A percentile compares a stretch with the other conserved stretches of the same genome.
Evolutionary conservation across 805 yeast genomes (phyloP).

Genomic region (Barnettozyma salicaria): DNA sequence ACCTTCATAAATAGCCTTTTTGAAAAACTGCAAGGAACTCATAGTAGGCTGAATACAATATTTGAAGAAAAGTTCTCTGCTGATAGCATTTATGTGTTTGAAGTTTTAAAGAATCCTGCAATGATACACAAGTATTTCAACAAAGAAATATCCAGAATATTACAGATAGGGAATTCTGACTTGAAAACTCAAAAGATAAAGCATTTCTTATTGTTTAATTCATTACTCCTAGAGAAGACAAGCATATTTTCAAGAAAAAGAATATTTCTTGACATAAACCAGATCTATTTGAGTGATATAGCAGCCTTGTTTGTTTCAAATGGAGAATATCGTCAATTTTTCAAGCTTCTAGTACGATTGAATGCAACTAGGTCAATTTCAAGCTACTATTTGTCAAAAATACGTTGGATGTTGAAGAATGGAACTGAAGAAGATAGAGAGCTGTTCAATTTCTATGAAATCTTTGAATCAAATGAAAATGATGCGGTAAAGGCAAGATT

Average conservation of each 20-base stretch:
- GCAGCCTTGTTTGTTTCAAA: background rate
- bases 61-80: background rate
- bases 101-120: background rate
- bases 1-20: background rate
- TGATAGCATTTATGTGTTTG: conserved; percentile 1
- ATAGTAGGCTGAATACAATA: background rate
- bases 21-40: background rate
- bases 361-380: conserved; percentile 2
- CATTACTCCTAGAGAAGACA: background rate
- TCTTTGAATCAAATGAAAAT: conserved; percentile 4
- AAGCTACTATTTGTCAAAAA: background rate
- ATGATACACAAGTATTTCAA: background rate
- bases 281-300: background rate
- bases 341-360: background rate
- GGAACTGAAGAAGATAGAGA: conserved; percentile 5
- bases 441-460: conserved; percentile 9
- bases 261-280: background rate
- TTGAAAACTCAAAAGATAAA: background rate
- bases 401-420: conserved; percentile 7
- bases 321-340: background rate
- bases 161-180: background rate
- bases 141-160: conserved; percentile 2
- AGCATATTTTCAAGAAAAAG: background rate
- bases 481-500: conserved; percentile 7
- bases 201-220: background rate